phyloP scores from a whole-genome alignment of 441 rosid genomes.

The Gossypium armourianum region DNA sequence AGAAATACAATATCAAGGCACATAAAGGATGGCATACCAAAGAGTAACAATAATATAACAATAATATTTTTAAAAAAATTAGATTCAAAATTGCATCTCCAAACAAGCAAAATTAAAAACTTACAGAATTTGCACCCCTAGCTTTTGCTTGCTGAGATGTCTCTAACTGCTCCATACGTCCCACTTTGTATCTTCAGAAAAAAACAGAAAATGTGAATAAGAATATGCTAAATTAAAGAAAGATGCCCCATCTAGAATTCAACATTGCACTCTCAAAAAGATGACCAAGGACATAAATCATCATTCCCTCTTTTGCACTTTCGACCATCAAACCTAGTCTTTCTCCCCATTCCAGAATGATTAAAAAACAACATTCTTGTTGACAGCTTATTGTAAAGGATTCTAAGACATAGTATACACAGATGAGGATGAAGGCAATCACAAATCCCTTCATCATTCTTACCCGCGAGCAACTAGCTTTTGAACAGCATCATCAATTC shows the following conservation, averaged over 20 bases:
- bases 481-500: slow-evolving; percentile 83
- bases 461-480: slow-evolving; percentile 90
- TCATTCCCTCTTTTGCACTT: background rate
- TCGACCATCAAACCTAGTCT: background rate
- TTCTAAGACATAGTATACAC: background rate
- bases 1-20: background rate
- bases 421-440: slow-evolving; percentile 1
- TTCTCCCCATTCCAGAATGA: background rate
- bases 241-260: background rate
- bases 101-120: slow-evolving; percentile 21
- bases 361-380: background rate
- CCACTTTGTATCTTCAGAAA: slow-evolving; percentile 70
- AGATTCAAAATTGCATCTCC: background rate
- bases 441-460: slow-evolving; percentile 7
- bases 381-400: background rate
- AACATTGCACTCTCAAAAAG: background rate
- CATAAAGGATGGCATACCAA: background rate
- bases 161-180: slow-evolving; percentile 82
- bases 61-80: background rate
- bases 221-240: background rate
- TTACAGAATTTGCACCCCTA: slow-evolving; percentile 68
- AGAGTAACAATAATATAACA: background rate
- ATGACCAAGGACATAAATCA: background rate
- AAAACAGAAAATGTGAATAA: slow-evolving; percentile 14
- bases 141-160: slow-evolving; percentile 81